These are phyloP conservation scores for Apiospora marii DNA, from an alignment of 2,329 filamentous ascomycete species.

Conservation along the genomic window DNA sequence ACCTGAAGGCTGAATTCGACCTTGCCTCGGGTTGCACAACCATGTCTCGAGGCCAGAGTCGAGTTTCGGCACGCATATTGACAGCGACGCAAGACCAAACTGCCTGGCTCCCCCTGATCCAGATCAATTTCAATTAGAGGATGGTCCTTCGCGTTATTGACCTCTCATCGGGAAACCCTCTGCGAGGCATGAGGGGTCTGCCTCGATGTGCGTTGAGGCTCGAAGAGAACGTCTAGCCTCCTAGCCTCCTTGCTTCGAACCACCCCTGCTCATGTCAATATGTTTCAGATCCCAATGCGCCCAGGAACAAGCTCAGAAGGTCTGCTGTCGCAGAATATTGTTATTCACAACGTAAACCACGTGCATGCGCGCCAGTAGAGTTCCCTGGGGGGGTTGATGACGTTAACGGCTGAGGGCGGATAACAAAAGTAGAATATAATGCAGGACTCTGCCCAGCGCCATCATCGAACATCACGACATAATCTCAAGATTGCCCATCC, in stretches of 20 bases:
- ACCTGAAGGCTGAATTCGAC: background rate
- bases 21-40: background rate
- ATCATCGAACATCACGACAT: background rate
- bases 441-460: background rate
- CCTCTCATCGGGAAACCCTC: background rate
- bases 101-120: background rate
- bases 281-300: background rate
- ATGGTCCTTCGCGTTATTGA: background rate
- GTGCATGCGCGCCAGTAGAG: no score
- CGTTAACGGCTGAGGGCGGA: background rate
- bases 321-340: background rate
- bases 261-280: background rate
- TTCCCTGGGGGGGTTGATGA: no score
- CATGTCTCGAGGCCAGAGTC: conserved; percentile 11
- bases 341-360: background rate
- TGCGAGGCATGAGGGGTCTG: background rate
- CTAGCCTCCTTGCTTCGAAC: background rate
- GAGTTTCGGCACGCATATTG: conserved; percentile 17
- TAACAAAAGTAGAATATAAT: background rate
- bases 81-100: background rate
- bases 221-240: background rate
- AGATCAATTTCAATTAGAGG: conserved; percentile 5
- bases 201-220: background rate
- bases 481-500: background rate
- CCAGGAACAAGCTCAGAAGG: background rate